phyloP scores from a whole-genome alignment of 177 flowering plant genomes.

The Tripterygium wilfordii region DNA sequence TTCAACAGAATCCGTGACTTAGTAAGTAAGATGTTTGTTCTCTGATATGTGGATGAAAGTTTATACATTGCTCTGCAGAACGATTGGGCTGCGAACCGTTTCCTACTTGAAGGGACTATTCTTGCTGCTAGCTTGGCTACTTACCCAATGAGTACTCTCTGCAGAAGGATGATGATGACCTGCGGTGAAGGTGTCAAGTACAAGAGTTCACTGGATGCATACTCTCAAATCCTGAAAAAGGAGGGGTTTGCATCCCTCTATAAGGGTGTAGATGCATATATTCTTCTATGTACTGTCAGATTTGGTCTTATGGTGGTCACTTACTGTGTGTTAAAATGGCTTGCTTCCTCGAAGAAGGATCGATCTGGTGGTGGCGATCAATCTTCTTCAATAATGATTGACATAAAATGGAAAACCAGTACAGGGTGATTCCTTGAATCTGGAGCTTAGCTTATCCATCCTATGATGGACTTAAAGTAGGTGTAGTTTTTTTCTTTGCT shows the following conservation, averaged over 20 bases:
- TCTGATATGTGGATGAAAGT: too few species aligned
- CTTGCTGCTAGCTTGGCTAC: slow-evolving; percentile 74
- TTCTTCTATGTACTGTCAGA: slow-evolving; percentile 76
- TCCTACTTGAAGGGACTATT: slow-evolving; percentile 76
- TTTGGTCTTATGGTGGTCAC: slow-evolving; percentile 89
- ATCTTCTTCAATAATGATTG: too few species aligned
- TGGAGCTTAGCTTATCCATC: too few species aligned
- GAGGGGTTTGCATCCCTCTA: slow-evolving; percentile 76
- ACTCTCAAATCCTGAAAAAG: slow-evolving; percentile 54
- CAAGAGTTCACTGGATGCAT: slow-evolving; percentile 68
- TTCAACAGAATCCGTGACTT: too few species aligned
- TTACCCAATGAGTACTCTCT: slow-evolving; percentile 72
- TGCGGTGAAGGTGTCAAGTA: slow-evolving; percentile 84
- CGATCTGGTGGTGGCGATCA: slow-evolving; percentile 69
- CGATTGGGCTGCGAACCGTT: slow-evolving; percentile 75
- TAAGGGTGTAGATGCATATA: slow-evolving; percentile 89
- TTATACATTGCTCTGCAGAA: slow-evolving; percentile 67
- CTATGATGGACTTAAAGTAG: too few species aligned
- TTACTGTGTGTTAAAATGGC: slow-evolving; percentile 71
- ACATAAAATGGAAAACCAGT: too few species aligned
- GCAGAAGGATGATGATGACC: slow-evolving; percentile 93
- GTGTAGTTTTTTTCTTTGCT: too few species aligned
- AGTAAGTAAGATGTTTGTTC: too few species aligned
- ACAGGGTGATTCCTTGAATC: too few species aligned
- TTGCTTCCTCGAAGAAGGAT: slow-evolving; percentile 68